Base-by-base conservation (phyloP, 441 rosid species). In the Brassica hybrid region DNA sequence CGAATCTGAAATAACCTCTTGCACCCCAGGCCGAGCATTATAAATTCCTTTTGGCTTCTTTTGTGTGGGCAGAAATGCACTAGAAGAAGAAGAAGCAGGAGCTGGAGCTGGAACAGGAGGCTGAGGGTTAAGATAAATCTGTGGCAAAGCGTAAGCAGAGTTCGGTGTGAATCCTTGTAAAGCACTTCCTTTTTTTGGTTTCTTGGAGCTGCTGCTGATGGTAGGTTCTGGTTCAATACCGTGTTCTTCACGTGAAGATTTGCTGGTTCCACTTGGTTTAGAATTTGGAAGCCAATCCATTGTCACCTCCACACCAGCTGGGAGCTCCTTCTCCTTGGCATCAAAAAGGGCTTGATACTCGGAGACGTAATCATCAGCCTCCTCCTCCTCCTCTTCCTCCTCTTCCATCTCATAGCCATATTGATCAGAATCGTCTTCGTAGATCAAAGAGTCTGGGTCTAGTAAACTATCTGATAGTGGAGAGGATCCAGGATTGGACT, bases 311-410 rank as follows among this genome's bases (percentile, higher is more conserved):
- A 48, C 54, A 48, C 54, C 54, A 48, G 54, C 54, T 4, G 54
- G 54, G 7, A 48, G 54, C 7, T 48, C 54, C 54, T 48, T 48
- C 54, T 48, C 54, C 54, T 48, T 48, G 2, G 54, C 54, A 48
- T 48, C 54, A 48, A 48, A 48, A 48, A 48, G 54, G 54, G 54
- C 54, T 48, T 48, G 54, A 48, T 48, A 48, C 54, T 48, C 7
- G 16, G 54, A 48, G 2, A 48, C 54, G 54, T 48, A 48, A 48
- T 48, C 54, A 48, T n/a, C 54, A 48, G 14, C 52, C 14, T 45
- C 52, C 52, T 45, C 52, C 2, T 45, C 54, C 17, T 48, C 54
- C 17, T 13, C 17, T 16, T 48, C 41, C 41, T 36, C 11, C 41
- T 36, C 41, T 7, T 36, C 41, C 50, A 43, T 43, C 52, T 48